phyloP scores from a whole-genome alignment of 2,329 filamentous ascomycete species.

The Penicillium sp. region DNA sequence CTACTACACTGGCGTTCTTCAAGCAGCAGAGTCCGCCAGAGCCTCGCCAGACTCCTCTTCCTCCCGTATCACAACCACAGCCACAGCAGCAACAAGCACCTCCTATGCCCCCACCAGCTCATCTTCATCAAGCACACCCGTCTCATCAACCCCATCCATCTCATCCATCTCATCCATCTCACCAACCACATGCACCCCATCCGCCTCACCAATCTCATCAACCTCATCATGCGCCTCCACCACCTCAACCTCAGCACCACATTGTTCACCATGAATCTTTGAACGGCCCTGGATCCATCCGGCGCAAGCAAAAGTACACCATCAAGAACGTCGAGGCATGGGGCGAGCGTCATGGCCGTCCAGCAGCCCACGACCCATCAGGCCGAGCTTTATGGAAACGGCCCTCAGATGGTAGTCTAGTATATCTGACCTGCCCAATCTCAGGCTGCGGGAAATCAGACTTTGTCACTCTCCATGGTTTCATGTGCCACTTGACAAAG shows the following conservation, averaged over 20 bases:
- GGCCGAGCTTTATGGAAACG: slow-evolving; percentile 43
- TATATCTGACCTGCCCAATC: slow-evolving; percentile 41
- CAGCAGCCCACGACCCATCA: slow-evolving; percentile 40
- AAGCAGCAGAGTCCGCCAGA: slow-evolving; percentile 44
- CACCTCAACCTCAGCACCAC: slow-evolving; percentile 11
- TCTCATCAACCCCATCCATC: slow-evolving; percentile 1
- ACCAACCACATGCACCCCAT: neutral
- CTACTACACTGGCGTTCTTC: slow-evolving; percentile 42
- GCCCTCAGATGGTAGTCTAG: slow-evolving; percentile 38
- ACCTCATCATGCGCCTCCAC: neutral
- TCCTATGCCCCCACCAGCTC: slow-evolving; percentile 19
- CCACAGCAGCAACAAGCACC: slow-evolving; percentile 12
- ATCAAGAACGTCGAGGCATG: slow-evolving; percentile 45
- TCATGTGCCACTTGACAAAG: slow-evolving; percentile 45
- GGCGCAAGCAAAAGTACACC: slow-evolving; percentile 44
- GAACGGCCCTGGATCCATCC: slow-evolving; percentile 29
- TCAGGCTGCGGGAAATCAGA: slow-evolving; percentile 41
- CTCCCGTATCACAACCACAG: slow-evolving; percentile 26
- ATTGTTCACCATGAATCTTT: slow-evolving; percentile 27
- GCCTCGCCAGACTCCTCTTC: slow-evolving; percentile 31
- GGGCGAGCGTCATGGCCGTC: slow-evolving; percentile 43
- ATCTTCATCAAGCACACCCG: slow-evolving; percentile 19
- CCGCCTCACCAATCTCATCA: neutral
- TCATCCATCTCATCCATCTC: neutral
- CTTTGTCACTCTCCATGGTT: slow-evolving; percentile 43